Evolutionary conservation across 768 basidiomycete genomes (phyloP).

Genomic region (Tulasnella sp.): DNA sequence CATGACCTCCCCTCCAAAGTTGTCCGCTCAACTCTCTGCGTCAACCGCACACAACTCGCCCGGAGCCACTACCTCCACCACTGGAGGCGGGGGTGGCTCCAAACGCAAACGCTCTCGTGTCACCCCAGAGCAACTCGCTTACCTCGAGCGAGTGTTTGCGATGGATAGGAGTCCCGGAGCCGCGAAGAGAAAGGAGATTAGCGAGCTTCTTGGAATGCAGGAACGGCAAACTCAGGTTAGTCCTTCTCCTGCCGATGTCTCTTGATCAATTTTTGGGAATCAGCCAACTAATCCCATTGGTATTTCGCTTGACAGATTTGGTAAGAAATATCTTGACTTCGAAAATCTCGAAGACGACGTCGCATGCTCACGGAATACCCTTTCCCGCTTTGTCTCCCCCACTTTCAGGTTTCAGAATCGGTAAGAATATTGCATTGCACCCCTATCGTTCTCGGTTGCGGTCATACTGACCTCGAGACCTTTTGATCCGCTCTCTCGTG

Average conservation of each 20-base stretch:
- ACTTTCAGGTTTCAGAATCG: slow-evolving; percentile 22
- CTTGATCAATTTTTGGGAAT: not conserved
- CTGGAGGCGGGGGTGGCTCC: not conserved
- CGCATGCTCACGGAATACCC: slow-evolving; percentile 14
- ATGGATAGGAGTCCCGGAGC: slow-evolving; percentile 69
- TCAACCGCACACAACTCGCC: not conserved
- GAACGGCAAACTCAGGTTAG: slow-evolving; percentile 87
- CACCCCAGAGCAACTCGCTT: slow-evolving; percentile 72
- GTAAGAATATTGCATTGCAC: slow-evolving; percentile 2
- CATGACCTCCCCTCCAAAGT: slow-evolving; percentile 6
- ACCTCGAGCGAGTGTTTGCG: slow-evolving; percentile 67
- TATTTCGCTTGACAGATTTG: slow-evolving; percentile 13
- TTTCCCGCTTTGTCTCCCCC: not conserved
- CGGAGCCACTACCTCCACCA: not conserved
- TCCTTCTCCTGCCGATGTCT: slow-evolving; percentile 22
- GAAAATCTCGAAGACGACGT: slow-evolving; percentile 2
- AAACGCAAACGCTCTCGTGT: slow-evolving; percentile 72
- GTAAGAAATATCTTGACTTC: slow-evolving; percentile 7
- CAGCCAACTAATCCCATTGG: slow-evolving; percentile 5
- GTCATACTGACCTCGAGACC: not conserved
- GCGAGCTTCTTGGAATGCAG: slow-evolving; percentile 69
- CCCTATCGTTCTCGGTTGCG: slow-evolving; percentile 8
- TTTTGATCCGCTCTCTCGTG: slow-evolving; percentile 1
- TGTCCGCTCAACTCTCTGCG: not conserved
- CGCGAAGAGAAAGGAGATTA: slow-evolving; percentile 65